These are phyloP conservation scores for Beta vulgaris DNA, from an alignment of 148 eudicot species.

Conservation along the genomic window DNA sequence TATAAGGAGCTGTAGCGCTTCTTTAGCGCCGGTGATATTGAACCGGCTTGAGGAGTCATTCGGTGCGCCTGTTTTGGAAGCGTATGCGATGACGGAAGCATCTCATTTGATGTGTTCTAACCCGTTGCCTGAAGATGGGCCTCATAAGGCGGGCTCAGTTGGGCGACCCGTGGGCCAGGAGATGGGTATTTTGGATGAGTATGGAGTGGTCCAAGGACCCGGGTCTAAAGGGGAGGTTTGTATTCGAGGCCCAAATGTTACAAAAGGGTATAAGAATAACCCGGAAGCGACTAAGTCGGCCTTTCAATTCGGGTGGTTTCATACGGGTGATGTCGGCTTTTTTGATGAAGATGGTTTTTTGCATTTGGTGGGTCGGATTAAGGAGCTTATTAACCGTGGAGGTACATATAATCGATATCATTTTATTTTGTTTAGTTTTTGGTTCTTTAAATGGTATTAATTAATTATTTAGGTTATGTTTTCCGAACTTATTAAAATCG, in stretches of 20 bases:
- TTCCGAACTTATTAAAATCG: too few species aligned
- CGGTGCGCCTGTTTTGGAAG: conserved; percentile 87
- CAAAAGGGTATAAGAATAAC: conserved; percentile 83
- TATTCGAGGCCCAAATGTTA: conserved; percentile 85
- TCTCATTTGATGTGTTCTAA: conserved; percentile 83
- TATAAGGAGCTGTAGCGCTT: conserved; percentile 86
- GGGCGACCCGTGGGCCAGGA: conserved; percentile 90
- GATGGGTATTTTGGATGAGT: conserved; percentile 71
- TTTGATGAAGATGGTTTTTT: conserved; percentile 80
- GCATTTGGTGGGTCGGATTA: conserved; percentile 91
- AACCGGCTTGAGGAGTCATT: conserved; percentile 76
- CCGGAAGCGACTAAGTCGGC: conserved; percentile 84
- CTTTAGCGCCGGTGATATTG: conserved; percentile 66
- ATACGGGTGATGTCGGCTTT: conserved; percentile 87
- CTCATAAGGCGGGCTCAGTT: conserved; percentile 73
- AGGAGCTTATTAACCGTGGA: conserved; percentile 98
- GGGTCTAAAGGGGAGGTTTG: conserved; percentile 83
- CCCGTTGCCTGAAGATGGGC: conserved; percentile 75
- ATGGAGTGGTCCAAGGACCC: conserved; percentile 52
- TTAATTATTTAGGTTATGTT: too few species aligned
- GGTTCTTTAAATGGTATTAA: too few species aligned
- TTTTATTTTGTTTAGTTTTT: background rate
- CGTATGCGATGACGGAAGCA: conserved; percentile 98
- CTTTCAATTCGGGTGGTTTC: conserved; percentile 87
- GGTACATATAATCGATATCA: conserved; percentile 39